These are phyloP conservation scores for Yamadazyma scolyti DNA, from an alignment of 805 yeast genomes.

Conservation along the genomic window DNA sequence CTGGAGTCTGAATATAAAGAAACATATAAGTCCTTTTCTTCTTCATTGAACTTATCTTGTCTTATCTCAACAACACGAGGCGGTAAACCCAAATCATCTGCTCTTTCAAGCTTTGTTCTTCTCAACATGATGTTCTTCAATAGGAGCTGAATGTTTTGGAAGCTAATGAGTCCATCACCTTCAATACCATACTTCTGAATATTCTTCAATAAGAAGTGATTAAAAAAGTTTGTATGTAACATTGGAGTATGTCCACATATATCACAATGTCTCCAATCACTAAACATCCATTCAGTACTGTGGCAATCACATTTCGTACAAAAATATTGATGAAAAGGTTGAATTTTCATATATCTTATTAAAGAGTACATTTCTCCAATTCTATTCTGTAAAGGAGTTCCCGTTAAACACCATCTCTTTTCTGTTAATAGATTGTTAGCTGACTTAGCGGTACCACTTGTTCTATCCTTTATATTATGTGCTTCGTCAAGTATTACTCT, in stretches of 20 bases:
- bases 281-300: slow-evolving; percentile 79
- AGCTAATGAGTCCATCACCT: slow-evolving; percentile 77
- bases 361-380: slow-evolving; percentile 95
- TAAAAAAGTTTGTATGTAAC: slow-evolving; percentile 93
- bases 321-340: slow-evolving; percentile 84
- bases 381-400: slow-evolving; percentile 94
- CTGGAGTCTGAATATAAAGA: slow-evolving; percentile 83
- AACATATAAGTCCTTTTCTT: slow-evolving; percentile 88
- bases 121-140: slow-evolving; percentile 83
- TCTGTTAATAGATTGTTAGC: slow-evolving; percentile 70
- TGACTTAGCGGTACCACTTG: slow-evolving; percentile 89
- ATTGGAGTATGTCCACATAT: slow-evolving; percentile 87
- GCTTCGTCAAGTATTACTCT: slow-evolving; percentile 94
- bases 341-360: slow-evolving; percentile 75
- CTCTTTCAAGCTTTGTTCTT: slow-evolving; percentile 92
- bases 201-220: slow-evolving; percentile 91
- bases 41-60: slow-evolving; percentile 84
- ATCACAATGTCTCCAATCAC: slow-evolving; percentile 81
- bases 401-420: slow-evolving; percentile 88
- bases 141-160: slow-evolving; percentile 69
- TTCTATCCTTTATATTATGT: slow-evolving; percentile 93
- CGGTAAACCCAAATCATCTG: slow-evolving; percentile 96
- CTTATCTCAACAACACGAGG: slow-evolving; percentile 92
- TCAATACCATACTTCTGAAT: slow-evolving; percentile 82
- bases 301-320: slow-evolving; percentile 92